These are phyloP conservation scores for Suillus variegatus DNA, from an alignment of 768 basidiomycete genomes.

Conservation along the genomic window DNA sequence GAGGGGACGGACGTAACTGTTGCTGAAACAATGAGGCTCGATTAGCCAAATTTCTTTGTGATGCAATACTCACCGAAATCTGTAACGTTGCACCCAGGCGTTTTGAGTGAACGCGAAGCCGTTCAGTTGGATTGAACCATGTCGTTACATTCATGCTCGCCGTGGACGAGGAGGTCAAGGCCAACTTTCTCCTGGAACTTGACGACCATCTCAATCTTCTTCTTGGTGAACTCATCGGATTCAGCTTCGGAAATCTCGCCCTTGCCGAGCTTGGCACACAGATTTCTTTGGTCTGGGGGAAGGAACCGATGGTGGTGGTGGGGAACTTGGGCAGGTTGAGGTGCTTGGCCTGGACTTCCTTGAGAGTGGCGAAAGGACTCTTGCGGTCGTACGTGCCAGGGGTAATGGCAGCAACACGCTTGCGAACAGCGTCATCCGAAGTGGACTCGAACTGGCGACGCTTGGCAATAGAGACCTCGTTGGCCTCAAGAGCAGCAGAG, in stretches of 20 bases:
- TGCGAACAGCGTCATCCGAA: constrained; percentile 94
- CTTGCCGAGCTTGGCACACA: constrained; percentile 95
- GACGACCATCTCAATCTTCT: constrained; percentile 92
- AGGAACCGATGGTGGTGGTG: constrained; percentile 97
- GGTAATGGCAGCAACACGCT: constrained; percentile 91
- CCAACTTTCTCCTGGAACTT: constrained; percentile 97
- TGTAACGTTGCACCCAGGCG: constrained; percentile 99
- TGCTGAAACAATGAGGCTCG: constrained; percentile 14
- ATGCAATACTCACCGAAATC: constrained; percentile 72
- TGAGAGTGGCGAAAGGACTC: constrained; percentile 84
- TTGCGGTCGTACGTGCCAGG: constrained; percentile 84
- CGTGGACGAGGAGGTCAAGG: constrained; percentile 96
- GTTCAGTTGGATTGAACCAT: constrained; percentile 97
- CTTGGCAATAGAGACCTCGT: constrained; percentile 87
- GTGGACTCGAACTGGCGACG: constrained; percentile 93
- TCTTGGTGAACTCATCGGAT: constrained; percentile 98
- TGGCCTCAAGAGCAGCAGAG: constrained; percentile 78
- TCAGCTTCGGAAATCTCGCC: constrained; percentile 80
- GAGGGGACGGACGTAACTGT: constrained; percentile 93
- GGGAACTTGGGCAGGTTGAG: no score
- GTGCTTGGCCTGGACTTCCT: constrained; percentile 86
- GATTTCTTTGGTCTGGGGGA: constrained; percentile 99
- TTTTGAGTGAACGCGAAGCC: constrained; percentile 99
- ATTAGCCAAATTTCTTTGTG: constrained; percentile 9
- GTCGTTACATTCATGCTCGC: constrained; percentile 98